A percentile compares a stretch with the other conserved stretches of the same genome.
Conservation (phyloP, 2,329 filamentous ascomycete species). For the Leptosphaerulina australis region DNA sequence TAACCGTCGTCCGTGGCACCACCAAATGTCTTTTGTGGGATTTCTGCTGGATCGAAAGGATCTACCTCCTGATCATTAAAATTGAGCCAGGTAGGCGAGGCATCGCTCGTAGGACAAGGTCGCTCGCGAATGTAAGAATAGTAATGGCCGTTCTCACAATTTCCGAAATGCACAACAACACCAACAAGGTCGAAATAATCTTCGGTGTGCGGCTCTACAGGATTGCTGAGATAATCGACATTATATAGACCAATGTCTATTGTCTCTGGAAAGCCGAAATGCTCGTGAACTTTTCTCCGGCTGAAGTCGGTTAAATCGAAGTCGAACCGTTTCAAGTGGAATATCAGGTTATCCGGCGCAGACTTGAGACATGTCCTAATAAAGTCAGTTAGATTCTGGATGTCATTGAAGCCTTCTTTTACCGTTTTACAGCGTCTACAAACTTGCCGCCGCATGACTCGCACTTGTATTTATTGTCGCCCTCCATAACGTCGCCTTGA, state of each 20-base stretch:
- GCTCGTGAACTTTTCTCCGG: slow-evolving; percentile 92
- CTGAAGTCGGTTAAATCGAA: slow-evolving; percentile 78
- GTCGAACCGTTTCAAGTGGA: slow-evolving; percentile 89
- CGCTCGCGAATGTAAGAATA: slow-evolving; percentile 93
- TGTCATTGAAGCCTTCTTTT: slow-evolving; percentile 23
- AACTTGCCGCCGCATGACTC: slow-evolving; percentile 80
- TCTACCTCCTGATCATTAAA: slow-evolving; percentile 91
- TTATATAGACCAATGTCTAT: slow-evolving; percentile 92
- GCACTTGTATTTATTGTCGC: slow-evolving; percentile 98
- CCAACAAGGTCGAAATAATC: slow-evolving; percentile 95
- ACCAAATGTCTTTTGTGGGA: slow-evolving; percentile 76
- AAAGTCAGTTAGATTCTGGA: slow-evolving; percentile 19
- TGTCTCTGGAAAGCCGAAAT: slow-evolving; percentile 81
- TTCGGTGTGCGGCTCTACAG: slow-evolving; percentile 60
- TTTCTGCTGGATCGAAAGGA: slow-evolving; percentile 73
- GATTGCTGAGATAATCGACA: slow-evolving; percentile 77
- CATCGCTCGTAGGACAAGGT: slow-evolving; percentile 58
- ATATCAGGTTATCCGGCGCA: slow-evolving; percentile 90
- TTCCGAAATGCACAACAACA: slow-evolving; percentile 89
- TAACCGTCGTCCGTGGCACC: slow-evolving; percentile 46
- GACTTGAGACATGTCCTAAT: slow-evolving; percentile 84
- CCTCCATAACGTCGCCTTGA: slow-evolving; percentile 94
- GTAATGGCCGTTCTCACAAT: slow-evolving; percentile 93
- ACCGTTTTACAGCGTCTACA: slow-evolving; percentile 91
- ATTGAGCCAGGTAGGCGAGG: slow-evolving; percentile 72